Base-by-base conservation (phyloP, 306 rosid genomes). In the Cercis canadensis region DNA sequence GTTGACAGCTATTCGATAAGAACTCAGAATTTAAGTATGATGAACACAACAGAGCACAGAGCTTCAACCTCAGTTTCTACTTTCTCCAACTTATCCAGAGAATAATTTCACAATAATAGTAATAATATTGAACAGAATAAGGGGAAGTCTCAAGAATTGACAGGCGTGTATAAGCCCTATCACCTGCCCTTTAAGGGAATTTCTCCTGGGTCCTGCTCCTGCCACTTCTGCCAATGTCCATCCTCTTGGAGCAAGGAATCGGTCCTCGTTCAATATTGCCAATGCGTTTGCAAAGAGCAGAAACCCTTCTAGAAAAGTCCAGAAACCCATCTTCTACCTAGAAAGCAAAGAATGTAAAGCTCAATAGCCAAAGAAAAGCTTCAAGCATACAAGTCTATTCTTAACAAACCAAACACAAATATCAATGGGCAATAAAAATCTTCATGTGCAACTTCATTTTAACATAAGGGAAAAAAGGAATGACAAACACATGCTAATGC, bases 231-330 rank as follows among this genome's bases (percentile, higher is more conserved):
- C 73, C 55, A 88, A 43, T 16, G 92, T 86, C 97, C 96, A 93
- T 57, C 94, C 91, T 86, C 97, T 90, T 5, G 81, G 85, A 52
- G 86, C 87, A 14, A 90, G 92, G 67, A 93, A 93, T 14, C 97
- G 78, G 57, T 90, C 96, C 75, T 93, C 98, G n/a, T 93, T 93
- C 80, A 85, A 76, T 45, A 90, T 86, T n/a, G 97, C 94, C 57
- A 93, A 74, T 9, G 89, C 90, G 65, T 93, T 93, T 66, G 88
- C 84, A 29, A 90, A 80, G 21, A 90, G 84, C 43, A 90, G 78
- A 64, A 87, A 34, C n/a, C 92, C 97, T 84, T 88, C 88, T 6
- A 93, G 54, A 11, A 83, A 50, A 14, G 85, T 81, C 97, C 98
- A 88, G 19, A 90, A 85, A 0, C 87, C 88, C 98, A 90, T 90